Evolutionary conservation across 1,284 basidiomycete species (phyloP), one percentile per base, ranked within the genome.

Genomic region (Xerocomus amazonicus): DNA sequence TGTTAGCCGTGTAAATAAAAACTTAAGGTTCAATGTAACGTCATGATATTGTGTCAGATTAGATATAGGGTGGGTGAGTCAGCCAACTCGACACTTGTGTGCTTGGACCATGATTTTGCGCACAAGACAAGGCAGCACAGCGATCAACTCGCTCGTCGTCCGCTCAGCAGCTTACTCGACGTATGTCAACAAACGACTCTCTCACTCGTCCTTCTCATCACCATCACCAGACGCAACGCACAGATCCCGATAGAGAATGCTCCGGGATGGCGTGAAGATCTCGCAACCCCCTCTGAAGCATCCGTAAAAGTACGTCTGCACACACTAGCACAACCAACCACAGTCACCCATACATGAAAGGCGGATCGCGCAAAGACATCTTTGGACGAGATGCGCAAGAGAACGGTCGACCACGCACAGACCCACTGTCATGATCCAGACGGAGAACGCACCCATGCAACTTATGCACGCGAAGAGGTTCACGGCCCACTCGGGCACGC

Each of bases 261-360:
- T 1, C 87, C 85, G 6, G 86, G 84, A 2, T 90, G 87, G 87
- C 88, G 88, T 59, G 83, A 90, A 59, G 60, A 68, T 33, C 78
- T 89, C 19, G 87, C 87, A 1, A 79, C 76, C 51, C 57, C 73
- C 12, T 86, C 86, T 1, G 87, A 90, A 67, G 87, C 87, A 9
- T 66, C 70, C 31, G 71, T 89, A 40, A 89, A 90, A 77, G 87
- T 83, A 31, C 32, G 59, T 43, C 33, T 13, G 26, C 42, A 23
- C n/a, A 31, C 37, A 39, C 38, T 13, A 10, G 3, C 19, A 13
- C 19, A 23, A 23, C 19, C 23, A 2, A n/a, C 6, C 7, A 52
- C 45, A 41, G 49, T 17, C 60, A 49, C 10, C 0, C 50, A 50
- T 50, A 8, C 33, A 32, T 9, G 3, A 23, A 41, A 65, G 63